phyloP scores from a whole-genome alignment of 202 grass and related monocot species.

The Cymbopogon flexuosus region DNA sequence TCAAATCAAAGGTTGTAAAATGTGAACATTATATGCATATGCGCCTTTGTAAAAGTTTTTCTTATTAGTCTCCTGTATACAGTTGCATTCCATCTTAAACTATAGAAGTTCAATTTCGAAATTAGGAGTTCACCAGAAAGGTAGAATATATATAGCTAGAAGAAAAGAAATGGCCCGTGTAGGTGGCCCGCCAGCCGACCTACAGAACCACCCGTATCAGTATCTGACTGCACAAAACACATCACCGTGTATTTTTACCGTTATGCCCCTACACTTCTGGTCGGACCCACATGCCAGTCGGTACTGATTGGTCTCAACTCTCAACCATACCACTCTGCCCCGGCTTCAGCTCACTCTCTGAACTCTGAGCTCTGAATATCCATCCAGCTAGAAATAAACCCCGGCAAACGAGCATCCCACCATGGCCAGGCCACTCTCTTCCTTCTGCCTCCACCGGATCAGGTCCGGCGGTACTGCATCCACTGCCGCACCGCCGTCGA shows the following conservation, averaged over 20 bases:
- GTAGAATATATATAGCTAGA: background rate
- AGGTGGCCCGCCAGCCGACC: background rate
- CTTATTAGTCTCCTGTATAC: no score
- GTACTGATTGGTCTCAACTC: slow-evolving; percentile 9
- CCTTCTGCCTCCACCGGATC: slow-evolving; percentile 50
- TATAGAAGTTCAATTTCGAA: no score
- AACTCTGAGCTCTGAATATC: background rate
- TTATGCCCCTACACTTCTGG: background rate
- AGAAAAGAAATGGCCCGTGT: background rate
- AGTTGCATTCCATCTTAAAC: no score
- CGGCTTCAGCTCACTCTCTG: background rate
- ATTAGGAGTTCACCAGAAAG: background rate
- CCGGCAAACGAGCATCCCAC: background rate
- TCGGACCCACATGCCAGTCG: slow-evolving; percentile 39
- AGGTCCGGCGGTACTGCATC: background rate
- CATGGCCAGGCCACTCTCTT: slow-evolving; percentile 39
- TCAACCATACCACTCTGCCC: background rate
- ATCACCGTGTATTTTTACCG: background rate
- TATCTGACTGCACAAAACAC: background rate
- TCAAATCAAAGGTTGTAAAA: no score
- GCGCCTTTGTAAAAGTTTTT: no score
- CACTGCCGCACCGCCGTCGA: background rate
- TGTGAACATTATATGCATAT: no score
- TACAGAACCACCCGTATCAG: background rate
- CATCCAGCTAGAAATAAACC: background rate